Evolutionary conservation across 257 asterid genomes (phyloP).

Genomic region (Agastache rugosa): DNA sequence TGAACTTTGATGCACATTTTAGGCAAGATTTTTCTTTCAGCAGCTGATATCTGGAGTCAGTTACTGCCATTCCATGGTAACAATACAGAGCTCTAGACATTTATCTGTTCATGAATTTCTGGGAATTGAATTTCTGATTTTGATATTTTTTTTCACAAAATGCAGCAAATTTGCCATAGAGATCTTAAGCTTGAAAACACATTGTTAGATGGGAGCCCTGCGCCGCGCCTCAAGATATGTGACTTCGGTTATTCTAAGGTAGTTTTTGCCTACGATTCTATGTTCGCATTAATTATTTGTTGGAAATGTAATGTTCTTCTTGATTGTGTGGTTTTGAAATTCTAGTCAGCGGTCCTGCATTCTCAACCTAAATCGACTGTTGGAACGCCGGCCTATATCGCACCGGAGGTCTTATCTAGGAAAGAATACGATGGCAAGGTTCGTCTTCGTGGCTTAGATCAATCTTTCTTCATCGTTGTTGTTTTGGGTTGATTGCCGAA

Average conservation of each 20-base stretch:
- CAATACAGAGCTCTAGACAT: not conserved
- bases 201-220: conserved; percentile 69
- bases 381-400: conserved; percentile 90
- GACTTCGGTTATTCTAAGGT: conserved; percentile 90
- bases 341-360: conserved; percentile 77
- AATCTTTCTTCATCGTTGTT: not conserved
- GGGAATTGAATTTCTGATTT: not conserved
- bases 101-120: not conserved
- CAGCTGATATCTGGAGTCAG: conserved; percentile 83
- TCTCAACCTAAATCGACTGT: conserved; percentile 97
- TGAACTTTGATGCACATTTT: conserved; percentile 18
- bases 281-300: not conserved
- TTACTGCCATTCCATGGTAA: conserved; percentile 84
- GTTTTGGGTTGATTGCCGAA: not conserved
- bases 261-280: not conserved
- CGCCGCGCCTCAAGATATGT: conserved; percentile 74
- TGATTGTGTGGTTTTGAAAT: conserved; percentile 10
- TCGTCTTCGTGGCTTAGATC: not conserved
- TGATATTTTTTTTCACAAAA: not conserved
- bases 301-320: not conserved
- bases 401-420: conserved; percentile 83
- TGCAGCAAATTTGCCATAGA: conserved; percentile 86
- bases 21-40: conserved; percentile 83
- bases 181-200: conserved; percentile 89
- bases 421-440: conserved; percentile 92